Evolutionary conservation across 306 rosid genomes (phyloP).

Genomic region (Albizia julibrissin): DNA sequence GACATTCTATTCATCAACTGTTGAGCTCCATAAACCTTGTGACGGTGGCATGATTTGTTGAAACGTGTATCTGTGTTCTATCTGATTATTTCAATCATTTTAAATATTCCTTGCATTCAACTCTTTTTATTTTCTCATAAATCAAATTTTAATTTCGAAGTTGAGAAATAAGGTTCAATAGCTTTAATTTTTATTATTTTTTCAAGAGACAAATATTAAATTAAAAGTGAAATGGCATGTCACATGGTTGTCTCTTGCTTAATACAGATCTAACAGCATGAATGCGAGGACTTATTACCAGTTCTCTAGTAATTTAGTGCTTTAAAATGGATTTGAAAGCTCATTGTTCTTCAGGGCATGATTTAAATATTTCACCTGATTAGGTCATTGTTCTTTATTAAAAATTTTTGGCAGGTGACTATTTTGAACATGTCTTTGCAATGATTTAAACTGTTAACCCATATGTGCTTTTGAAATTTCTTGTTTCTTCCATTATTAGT

Average conservation of each 20-base stretch:
- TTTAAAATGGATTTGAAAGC: not conserved
- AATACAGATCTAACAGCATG: not conserved
- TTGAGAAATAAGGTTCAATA: not conserved
- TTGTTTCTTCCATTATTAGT: not conserved
- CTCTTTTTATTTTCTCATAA: not conserved
- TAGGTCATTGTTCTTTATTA: not conserved
- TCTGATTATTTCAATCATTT: not conserved
- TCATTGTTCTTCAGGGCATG: not conserved
- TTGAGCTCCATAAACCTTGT: not conserved
- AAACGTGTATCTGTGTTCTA: not conserved
- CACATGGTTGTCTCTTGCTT: not conserved
- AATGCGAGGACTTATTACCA: not conserved
- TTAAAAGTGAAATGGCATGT: not conserved
- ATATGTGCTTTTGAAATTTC: not conserved
- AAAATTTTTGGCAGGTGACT: not conserved
- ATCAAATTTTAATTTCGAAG: not conserved
- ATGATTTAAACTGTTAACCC: not conserved
- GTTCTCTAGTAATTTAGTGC: not conserved
- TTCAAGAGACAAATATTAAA: not conserved
- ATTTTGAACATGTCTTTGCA: conserved; percentile 2
- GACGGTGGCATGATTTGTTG: not conserved
- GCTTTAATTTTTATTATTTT: not conserved
- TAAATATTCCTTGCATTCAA: not conserved
- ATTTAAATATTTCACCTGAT: not conserved
- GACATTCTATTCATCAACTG: not conserved